Evolutionary conservation across 805 yeast genomes (phyloP).

Genomic region (Pichia scutulata): DNA sequence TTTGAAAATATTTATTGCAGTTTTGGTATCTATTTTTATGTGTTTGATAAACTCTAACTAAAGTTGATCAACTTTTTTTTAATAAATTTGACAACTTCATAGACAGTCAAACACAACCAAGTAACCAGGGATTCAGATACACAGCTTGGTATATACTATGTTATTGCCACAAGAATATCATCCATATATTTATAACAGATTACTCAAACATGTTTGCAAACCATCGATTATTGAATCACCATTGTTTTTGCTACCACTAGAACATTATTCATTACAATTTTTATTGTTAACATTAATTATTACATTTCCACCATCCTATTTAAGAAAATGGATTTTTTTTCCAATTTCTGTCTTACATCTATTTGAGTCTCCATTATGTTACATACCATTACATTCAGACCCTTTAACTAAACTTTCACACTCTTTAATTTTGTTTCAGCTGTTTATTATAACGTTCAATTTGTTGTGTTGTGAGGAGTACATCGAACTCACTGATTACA

Average conservation of each 20-base stretch:
- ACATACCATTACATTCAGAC: not conserved
- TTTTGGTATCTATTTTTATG: too few species aligned
- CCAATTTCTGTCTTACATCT: conserved; percentile 3
- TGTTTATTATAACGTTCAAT: conserved; percentile 1
- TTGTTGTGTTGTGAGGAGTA: not conserved
- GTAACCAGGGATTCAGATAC: too few species aligned
- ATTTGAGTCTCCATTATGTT: conserved; percentile 4
- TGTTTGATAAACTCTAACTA: too few species aligned
- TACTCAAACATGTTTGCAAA: not conserved
- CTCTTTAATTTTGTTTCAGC: not conserved
- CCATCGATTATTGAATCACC: not conserved
- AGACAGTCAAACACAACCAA: too few species aligned
- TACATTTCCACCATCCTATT: not conserved
- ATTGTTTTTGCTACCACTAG: not conserved
- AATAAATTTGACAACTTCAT: too few species aligned
- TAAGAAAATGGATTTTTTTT: not conserved
- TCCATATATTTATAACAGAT: not conserved
- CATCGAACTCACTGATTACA: conserved; percentile 7
- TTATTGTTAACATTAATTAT: not conserved
- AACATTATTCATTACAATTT: conserved; percentile 2
- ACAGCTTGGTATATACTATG: too few species aligned
- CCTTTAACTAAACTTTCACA: not conserved
- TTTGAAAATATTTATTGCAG: too few species aligned
- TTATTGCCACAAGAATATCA: not conserved
- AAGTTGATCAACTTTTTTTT: not conserved